A percentile compares a stretch with the other conserved stretches of the same genome.
Evolutionary conservation across 2,329 filamentous ascomycete genomes (phyloP).

Genomic region (Colletotrichum sansevieriae): DNA sequence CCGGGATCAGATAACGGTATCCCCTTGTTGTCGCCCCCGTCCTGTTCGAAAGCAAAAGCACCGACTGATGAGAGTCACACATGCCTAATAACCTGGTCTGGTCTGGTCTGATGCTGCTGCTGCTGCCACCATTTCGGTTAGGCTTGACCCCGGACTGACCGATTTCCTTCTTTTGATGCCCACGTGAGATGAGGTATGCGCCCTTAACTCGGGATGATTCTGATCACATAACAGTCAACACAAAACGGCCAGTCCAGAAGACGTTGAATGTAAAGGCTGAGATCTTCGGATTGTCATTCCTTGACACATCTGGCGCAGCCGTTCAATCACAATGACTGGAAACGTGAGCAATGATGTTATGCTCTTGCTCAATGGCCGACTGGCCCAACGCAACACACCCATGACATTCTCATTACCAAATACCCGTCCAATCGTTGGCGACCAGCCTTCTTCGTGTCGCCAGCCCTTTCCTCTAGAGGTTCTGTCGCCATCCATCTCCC

Average conservation of each 20-base stretch:
- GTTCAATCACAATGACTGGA: conserved; percentile 18
- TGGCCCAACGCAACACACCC: conserved; percentile 34
- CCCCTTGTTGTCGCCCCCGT: not conserved
- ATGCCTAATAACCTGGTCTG: not conserved
- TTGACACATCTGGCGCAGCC: conserved; percentile 32
- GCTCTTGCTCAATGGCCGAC: conserved; percentile 21
- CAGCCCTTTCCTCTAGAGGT: conserved; percentile 34
- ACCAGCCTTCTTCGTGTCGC: conserved; percentile 25
- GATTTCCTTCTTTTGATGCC: not conserved
- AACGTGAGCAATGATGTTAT: conserved; percentile 35
- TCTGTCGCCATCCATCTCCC: conserved; percentile 26
- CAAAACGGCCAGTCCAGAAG: conserved; percentile 22
- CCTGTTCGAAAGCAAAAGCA: conserved; percentile 11
- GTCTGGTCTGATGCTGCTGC: not conserved
- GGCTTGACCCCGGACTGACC: conserved; percentile 9
- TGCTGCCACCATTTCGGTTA: not conserved
- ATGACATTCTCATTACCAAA: conserved; percentile 56
- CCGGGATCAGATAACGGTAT: not conserved
- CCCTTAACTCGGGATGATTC: conserved; percentile 6
- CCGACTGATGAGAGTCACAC: conserved; percentile 1
- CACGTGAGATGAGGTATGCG: conserved; percentile 12
- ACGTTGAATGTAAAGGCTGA: conserved; percentile 5
- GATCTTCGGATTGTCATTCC: conserved; percentile 31
- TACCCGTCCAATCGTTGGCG: conserved; percentile 50
- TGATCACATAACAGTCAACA: conserved; percentile 17